phyloP scores from a whole-genome alignment of 2,329 filamentous ascomycete genomes.

The Lachnellula subtilissima region DNA sequence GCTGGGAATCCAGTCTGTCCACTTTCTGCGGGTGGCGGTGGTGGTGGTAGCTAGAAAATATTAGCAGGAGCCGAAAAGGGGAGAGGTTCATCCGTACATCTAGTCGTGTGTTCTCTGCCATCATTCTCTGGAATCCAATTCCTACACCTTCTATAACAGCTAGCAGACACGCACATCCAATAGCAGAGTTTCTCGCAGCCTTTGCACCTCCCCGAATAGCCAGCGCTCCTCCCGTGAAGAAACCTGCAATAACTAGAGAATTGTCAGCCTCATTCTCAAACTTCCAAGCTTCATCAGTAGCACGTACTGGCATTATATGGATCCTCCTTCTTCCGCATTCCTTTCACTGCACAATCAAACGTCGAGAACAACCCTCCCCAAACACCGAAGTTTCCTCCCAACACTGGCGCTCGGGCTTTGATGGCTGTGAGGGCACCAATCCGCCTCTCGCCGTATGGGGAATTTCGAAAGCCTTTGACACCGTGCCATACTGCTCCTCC shows the following conservation, averaged over 20 bases:
- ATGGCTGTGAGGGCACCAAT: slow-evolving; percentile 96
- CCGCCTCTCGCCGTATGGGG: slow-evolving; percentile 85
- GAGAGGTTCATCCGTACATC: slow-evolving; percentile 50
- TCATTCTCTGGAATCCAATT: slow-evolving; percentile 91
- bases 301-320: slow-evolving; percentile 82
- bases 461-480: slow-evolving; percentile 89
- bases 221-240: slow-evolving; percentile 90
- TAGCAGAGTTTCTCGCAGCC: slow-evolving; percentile 90
- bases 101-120: slow-evolving; percentile 81
- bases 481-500: slow-evolving; percentile 91
- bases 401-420: slow-evolving; percentile 92
- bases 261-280: slow-evolving; percentile 9
- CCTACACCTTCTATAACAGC: slow-evolving; percentile 97
- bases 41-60: slow-evolving; percentile 23
- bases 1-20: slow-evolving; percentile 29
- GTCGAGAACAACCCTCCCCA: slow-evolving; percentile 96
- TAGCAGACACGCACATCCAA: slow-evolving; percentile 89
- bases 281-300: background rate
- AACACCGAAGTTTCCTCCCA: slow-evolving; percentile 96
- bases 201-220: slow-evolving; percentile 88
- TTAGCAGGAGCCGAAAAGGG: slow-evolving; percentile 3
- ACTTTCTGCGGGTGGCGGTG: slow-evolving; percentile 28
- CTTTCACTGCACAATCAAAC: slow-evolving; percentile 96
- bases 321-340: slow-evolving; percentile 91
- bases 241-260: slow-evolving; percentile 72